Percentiles rank a stretch among this genome's conserved stretches.
These are phyloP conservation scores for Penicillium vulpinum DNA, from an alignment of 2,329 filamentous ascomycete species.

Conservation along the genomic window DNA sequence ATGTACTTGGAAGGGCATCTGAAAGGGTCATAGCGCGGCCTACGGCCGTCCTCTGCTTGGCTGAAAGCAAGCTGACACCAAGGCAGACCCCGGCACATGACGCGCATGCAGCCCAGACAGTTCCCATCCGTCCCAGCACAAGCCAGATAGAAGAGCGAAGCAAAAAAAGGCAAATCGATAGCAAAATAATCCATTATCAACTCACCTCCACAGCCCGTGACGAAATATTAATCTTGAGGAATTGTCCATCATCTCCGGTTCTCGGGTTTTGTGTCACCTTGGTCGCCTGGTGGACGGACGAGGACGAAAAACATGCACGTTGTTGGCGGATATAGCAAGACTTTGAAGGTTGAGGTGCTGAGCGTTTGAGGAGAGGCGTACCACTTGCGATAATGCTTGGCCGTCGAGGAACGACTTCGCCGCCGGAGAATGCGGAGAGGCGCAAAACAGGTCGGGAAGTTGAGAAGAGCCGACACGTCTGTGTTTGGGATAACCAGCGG, in stretches of 20 bases:
- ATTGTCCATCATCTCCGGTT: conserved; percentile 78
- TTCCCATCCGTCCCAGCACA: conserved; percentile 3
- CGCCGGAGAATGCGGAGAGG: conserved; percentile 33
- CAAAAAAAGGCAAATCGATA: neutral
- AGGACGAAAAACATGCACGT: conserved; percentile 37
- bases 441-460: conserved; percentile 23
- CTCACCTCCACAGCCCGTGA: conserved; percentile 74
- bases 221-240: conserved; percentile 80
- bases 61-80: neutral
- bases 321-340: conserved; percentile 18
- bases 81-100: neutral
- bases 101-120: neutral
- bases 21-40: conserved; percentile 17
- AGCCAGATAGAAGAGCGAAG: neutral
- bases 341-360: neutral
- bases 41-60: neutral
- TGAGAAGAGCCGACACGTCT: conserved; percentile 22
- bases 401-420: conserved; percentile 24
- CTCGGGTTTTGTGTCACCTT: conserved; percentile 66
- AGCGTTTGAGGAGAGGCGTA: neutral
- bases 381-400: conserved; percentile 7
- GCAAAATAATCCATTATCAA: conserved; percentile 15
- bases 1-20: conserved; percentile 29
- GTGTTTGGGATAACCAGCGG: conserved; percentile 26
- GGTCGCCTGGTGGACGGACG: conserved; percentile 36